Percentiles rank a stretch among this genome's conserved stretches.
These are phyloP conservation scores for Trichophyton rubrum DNA, from an alignment of 2,329 filamentous ascomycete genomes.

Conservation along the genomic window DNA sequence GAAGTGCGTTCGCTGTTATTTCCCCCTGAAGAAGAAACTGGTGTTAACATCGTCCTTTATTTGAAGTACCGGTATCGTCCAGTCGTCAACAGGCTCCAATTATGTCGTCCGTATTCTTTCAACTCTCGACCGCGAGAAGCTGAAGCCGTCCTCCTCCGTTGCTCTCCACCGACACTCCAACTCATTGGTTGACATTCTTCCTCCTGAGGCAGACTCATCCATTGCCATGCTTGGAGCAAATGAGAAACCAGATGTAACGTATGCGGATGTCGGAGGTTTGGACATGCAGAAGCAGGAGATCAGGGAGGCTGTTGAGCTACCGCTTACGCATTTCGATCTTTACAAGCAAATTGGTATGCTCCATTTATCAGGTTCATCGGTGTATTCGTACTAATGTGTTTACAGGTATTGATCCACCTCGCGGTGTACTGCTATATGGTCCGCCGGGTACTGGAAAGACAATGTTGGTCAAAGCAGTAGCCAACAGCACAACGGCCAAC, in stretches of 20 bases:
- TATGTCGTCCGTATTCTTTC: conserved; percentile 98
- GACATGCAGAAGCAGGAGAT: conserved; percentile 99
- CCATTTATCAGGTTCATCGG: neutral
- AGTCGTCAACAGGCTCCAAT: conserved; percentile 96
- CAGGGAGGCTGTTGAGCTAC: conserved; percentile 89
- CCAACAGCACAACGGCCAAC: conserved; percentile 93
- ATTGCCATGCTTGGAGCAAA: conserved; percentile 95
- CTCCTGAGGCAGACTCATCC: conserved; percentile 95
- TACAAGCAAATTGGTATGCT: conserved; percentile 84
- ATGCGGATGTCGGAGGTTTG: conserved; percentile 90
- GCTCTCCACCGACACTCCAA: conserved; percentile 97
- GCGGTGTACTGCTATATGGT: conserved; percentile 89
- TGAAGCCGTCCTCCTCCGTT: conserved; percentile 96
- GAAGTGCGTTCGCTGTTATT: conserved; percentile 51
- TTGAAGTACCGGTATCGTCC: conserved; percentile 83
- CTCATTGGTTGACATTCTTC: conserved; percentile 93
- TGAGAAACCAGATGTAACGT: conserved; percentile 97
- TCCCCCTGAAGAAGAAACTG: neutral
- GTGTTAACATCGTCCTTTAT: neutral
- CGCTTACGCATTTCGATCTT: conserved; percentile 92
- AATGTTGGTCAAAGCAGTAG: conserved; percentile 95
- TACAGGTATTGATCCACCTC: conserved; percentile 74
- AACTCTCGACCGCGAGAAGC: conserved; percentile 91
- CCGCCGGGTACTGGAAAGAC: conserved; percentile 95
- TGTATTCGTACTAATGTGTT: neutral